Evolutionary conservation across 345 rosid species (phyloP).

Genomic region (Eucalyptus shirleyi): DNA sequence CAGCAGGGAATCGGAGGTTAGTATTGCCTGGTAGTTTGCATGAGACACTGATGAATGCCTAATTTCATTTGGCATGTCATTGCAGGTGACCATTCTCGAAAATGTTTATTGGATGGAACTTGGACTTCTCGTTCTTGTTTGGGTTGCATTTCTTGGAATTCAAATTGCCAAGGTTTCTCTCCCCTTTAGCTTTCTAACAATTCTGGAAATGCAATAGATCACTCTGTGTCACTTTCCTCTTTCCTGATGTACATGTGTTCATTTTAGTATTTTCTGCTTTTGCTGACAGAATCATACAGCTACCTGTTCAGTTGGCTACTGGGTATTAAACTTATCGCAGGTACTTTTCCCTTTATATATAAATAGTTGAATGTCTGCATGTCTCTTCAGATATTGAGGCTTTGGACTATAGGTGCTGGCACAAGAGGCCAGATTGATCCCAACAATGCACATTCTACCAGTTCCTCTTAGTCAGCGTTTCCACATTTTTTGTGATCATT

Average conservation of each 20-base stretch:
- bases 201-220: not conserved
- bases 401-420: not conserved
- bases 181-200: not conserved
- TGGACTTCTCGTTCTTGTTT: conserved; percentile 29
- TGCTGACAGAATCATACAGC: conserved; percentile 15
- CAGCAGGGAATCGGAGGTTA: not conserved
- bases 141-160: conserved; percentile 29
- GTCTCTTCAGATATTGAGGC: not conserved
- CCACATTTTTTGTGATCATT: not conserved
- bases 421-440: not conserved
- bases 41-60: not conserved
- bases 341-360: not conserved
- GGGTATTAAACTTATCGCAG: conserved; percentile 37
- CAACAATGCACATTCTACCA: not conserved
- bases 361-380: not conserved
- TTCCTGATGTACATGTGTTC: not conserved
- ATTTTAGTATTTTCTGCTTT: not conserved
- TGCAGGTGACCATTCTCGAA: conserved; percentile 19
- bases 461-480: not conserved
- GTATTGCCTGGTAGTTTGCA: not conserved
- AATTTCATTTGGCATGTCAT: not conserved
- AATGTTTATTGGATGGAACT: conserved; percentile 36
- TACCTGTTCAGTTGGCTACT: conserved; percentile 29
- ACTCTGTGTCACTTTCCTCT: not conserved
- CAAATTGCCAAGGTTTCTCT: conserved; percentile 31